Base-by-base conservation (phyloP, 768 basidiomycete species). In the Leccinum boreale region DNA sequence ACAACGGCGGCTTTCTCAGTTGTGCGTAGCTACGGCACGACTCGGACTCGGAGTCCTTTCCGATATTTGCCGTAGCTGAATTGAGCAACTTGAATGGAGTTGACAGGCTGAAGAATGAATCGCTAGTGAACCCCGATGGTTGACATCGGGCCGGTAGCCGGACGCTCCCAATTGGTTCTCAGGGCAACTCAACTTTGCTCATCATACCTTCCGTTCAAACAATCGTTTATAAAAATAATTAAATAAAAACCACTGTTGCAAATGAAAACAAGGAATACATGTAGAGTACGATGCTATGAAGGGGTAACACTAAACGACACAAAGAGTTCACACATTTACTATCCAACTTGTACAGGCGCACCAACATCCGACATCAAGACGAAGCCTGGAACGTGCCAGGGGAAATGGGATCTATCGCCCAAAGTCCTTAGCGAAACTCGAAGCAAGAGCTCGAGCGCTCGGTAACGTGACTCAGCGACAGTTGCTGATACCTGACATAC, bases 381-480 rank as follows among this genome's bases (percentile, higher is more conserved):
- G 21, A 52, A 28, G 42, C 44, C 57, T 57, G 49, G 44, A 26
- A 23, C 23, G 49, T 44, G 44, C 56, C 50, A 45, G 36, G 28
- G 42, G 9, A 19, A 47, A 35, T 55, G 42, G 28, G 29, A 47
- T 54, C 57, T 45, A 54, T 58, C 53, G 50, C 51, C 50, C 35
- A 48, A 48, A 55, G 47, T 45, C 64, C 77, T 78, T 59, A 94
- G 59, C 94, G 89, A 74, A 96, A 89, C 77, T 96, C 94, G 65
- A 95, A 94, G 65, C 83, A 85, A 28, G 89, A 85, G 67, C 80
- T 89, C 56, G 83, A 83, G 42, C 79, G 76, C 68, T 90, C 86
- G 15, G 88, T 86, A 46, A 92, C 81, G 66, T 96, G 92, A 33
- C 79, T 79, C 58, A 97, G 80, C 5, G 89, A 90, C 52, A 97